Percentiles rank a stretch among this genome's conserved stretches.
Conservation (phyloP, 192 early-diverging fungal genomes). For the Bifiguratus adelaidae region DNA sequence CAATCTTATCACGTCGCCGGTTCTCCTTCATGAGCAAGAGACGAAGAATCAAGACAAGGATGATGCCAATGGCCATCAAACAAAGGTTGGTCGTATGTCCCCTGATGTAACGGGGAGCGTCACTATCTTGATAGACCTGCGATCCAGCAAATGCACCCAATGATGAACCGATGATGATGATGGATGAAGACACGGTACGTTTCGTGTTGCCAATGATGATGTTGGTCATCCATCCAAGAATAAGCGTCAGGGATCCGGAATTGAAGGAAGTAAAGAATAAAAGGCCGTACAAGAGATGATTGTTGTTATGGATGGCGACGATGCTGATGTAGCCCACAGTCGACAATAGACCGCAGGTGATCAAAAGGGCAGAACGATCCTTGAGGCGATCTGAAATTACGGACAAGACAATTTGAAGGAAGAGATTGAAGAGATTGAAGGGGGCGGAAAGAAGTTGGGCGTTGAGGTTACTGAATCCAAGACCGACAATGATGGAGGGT, state of each 20-base stretch:
- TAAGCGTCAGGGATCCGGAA: conserved; percentile 1
- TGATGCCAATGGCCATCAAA: not conserved
- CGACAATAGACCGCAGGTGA: not conserved
- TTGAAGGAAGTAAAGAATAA: conserved; percentile 4
- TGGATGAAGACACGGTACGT: conserved; percentile 8
- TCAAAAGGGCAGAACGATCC: conserved; percentile 5
- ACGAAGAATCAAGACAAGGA: not conserved
- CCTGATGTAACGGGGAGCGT: not conserved
- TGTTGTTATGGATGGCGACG: not conserved
- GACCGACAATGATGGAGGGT: conserved; percentile 2
- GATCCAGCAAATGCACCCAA: conserved; percentile 9
- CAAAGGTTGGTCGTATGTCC: conserved; percentile 2
- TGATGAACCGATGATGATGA: conserved; percentile 12
- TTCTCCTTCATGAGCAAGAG: conserved; percentile 2
- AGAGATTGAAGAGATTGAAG: conserved; percentile 7
- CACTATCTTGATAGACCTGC: conserved; percentile 2
- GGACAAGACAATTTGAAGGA: conserved; percentile 7
- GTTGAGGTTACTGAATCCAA: conserved; percentile 5
- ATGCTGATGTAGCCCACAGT: not conserved
- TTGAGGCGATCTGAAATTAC: conserved; percentile 6
- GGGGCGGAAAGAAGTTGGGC: conserved; percentile 10
- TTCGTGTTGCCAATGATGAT: conserved; percentile 12
- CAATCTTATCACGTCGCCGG: conserved; percentile 1
- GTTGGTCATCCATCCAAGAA: conserved; percentile 9
- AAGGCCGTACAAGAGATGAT: not conserved